A percentile compares a stretch with the other conserved stretches of the same genome.
These are phyloP conservation scores for Termitomyces sp. DNA, from an alignment of 768 basidiomycete genomes.

Conservation along the genomic window DNA sequence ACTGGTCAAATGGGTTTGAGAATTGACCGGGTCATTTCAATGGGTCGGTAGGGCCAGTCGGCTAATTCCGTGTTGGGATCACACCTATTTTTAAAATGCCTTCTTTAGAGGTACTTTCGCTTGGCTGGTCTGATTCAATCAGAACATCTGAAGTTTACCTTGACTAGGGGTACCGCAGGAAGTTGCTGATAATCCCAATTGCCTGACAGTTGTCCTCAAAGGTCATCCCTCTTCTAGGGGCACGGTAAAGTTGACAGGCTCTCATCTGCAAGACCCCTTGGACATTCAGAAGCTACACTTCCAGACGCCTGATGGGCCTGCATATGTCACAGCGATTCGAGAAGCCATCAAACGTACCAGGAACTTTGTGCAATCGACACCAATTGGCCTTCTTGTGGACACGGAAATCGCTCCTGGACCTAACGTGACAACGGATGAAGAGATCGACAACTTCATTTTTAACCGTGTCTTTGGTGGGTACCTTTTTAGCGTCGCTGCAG, in stretches of 20 bases:
- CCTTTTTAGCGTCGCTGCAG: background rate
- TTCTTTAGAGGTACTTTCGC: background rate
- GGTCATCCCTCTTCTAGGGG: conserved; percentile 26
- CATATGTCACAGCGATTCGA: conserved; percentile 22
- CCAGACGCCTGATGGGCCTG: too few species aligned
- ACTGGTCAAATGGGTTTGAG: too few species aligned
- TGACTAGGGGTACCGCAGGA: conserved; percentile 18
- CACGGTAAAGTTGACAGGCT: too few species aligned
- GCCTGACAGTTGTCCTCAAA: conserved; percentile 22
- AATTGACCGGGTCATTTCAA: too few species aligned
- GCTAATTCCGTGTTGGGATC: too few species aligned
- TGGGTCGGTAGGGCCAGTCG: too few species aligned
- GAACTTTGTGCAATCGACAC: conserved; percentile 15
- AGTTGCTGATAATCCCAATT: conserved; percentile 20
- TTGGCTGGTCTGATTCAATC: background rate
- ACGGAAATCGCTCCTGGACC: conserved; percentile 20
- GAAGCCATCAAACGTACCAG: conserved; percentile 22
- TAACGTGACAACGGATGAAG: conserved; percentile 15
- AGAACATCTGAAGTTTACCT: too few species aligned
- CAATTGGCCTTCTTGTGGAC: conserved; percentile 16
- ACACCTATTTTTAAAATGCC: too few species aligned
- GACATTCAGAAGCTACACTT: conserved; percentile 26
- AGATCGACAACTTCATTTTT: conserved; percentile 21
- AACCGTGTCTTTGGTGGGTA: conserved; percentile 21
- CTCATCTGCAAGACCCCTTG: conserved; percentile 25